Base-by-base conservation (phyloP, 306 rosid genomes). In the Clitoria ternatea region DNA sequence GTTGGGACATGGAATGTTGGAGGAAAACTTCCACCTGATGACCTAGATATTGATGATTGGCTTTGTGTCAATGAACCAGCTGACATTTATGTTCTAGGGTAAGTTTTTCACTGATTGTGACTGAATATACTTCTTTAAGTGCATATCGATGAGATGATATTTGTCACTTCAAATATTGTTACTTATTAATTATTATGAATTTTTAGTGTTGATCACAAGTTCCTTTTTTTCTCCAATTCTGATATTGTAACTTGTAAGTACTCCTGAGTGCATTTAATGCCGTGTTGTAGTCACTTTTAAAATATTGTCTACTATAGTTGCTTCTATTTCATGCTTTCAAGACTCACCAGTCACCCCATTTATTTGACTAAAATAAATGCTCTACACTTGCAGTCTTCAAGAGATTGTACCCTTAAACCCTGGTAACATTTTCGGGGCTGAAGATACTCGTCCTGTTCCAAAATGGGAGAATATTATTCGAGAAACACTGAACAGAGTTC, bases 321-420 rank as follows among this genome's bases (percentile, higher is more conserved):
- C 40, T 60, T 70, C 40, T 73, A 68, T 62, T 57, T 53, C 54
- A 53, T 56, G 74, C 23, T 8, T 43, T 42, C 59, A 33, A 43
- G 44, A 77, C 9, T 68, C n/a, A 42, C 60, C 33, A 77, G 6
- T 68, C n/a, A 42, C 60, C 33, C 29, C 69, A 10, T 71, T 67
- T 29, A 43, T 68, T 66, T 77, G 76, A 78, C 71, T 39, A 18
- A 43, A 53, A 43, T 18, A 33, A 33, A 39, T 73, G 76, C 30
- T 76, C 66, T 72, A 6, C 49, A 19, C 50, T 68, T 72, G 77
- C 93, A 95, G 99, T 63, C 86, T 95, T 90, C 99, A 95, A 79
- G 99, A 95, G 96, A 85, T 95, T 77, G 99, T 95, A 64, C 97
- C 99, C 52, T 83, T 95, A 70, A 95, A 86, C 70, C 91, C 97